These are phyloP conservation scores for Phytophthora ramorum DNA, from an alignment of 352 stramenopile genomes.

Conservation along the genomic window DNA sequence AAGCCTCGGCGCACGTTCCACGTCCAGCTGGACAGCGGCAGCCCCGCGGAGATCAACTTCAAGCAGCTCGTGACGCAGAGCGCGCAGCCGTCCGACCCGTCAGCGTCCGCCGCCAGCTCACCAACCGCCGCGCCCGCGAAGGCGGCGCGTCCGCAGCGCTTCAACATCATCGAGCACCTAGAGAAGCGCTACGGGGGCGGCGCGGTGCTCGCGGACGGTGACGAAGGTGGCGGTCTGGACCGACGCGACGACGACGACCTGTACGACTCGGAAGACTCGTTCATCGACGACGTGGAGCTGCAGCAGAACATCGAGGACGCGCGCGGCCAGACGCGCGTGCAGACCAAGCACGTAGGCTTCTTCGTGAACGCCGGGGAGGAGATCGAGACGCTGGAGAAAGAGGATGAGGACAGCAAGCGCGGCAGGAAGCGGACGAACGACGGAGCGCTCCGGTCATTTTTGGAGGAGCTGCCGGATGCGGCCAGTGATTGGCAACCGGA, in stretches of 20 bases:
- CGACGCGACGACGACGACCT: constrained; percentile 83
- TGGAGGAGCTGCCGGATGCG: constrained; percentile 70
- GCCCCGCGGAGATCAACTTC: constrained; percentile 78
- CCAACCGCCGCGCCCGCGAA: constrained; percentile 6
- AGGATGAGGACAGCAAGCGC: constrained; percentile 30
- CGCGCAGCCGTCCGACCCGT: constrained; percentile 1
- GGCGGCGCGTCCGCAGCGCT: constrained; percentile 47
- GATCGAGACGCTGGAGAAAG: constrained; percentile 77
- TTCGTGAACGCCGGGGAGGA: constrained; percentile 88
- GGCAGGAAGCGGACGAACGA: constrained; percentile 58
- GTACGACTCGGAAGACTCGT: constrained; percentile 91
- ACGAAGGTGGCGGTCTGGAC: constrained; percentile 10
- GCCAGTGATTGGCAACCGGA: constrained; percentile 76
- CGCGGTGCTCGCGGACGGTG: constrained; percentile 57
- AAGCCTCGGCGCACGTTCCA: constrained; percentile 53
- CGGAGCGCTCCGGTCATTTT: constrained; percentile 64
- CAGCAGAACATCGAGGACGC: constrained; percentile 89
- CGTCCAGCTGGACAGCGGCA: constrained; percentile 51
- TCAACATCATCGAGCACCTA: constrained; percentile 89
- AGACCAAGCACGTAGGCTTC: constrained; percentile 90
- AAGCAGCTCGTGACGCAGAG: constrained; percentile 59
- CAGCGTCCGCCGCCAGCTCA: background rate
- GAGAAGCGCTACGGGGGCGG: constrained; percentile 87
- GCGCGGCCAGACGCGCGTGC: constrained; percentile 67
- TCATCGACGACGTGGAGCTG: constrained; percentile 86